Base-by-base conservation (phyloP, 305 asterid species). In the Fraxinus sp. region DNA sequence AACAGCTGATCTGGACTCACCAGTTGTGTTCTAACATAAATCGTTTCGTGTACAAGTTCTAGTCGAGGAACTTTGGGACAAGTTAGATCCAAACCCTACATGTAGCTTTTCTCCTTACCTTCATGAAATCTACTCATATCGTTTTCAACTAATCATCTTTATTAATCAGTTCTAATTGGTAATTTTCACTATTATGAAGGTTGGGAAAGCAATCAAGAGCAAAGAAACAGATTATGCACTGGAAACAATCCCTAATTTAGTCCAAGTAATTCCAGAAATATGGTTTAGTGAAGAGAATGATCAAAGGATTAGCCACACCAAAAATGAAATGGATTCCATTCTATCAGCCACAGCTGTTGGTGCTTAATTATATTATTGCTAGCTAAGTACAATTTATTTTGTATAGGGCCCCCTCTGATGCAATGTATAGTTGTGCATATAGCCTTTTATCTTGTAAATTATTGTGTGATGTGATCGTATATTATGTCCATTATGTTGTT, bases 161-260 rank as follows among this genome's bases (percentile, higher is more conserved):
- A 74, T 41, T 28, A 57, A 74, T 1, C 37, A 1, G 9, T 74
- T 46, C 9, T 57, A 7, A 44, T 44, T 32, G 1, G 35, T 35
- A 2, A 7, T 37, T 66, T 2, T 3, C 13, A 13, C 2, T 68
- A 22, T 18, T 36, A 62, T 62, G 82, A 75, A 93, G 98, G 97
- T 95, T 76, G 98, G 98, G 59, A 92, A 85, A 76, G 52, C 93
- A 35, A 86, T 77, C 1, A 95, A 88, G 86, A 88, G 87, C 49
- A 84, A 88, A 55, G 98, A 87, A 77, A 93, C 97, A 7, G 98
- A 95, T 82, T 95, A 93, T 82, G 97, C 93, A 0, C 24, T 91
- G 64, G 97, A 92, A 49, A 83, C 33, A 10, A 83, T 95, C 76
- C 76, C 79, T 55, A 84, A 87, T 26, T 81, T 95, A 83, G 88